Conservation (phyloP, 768 basidiomycete genomes). For the Auriscalpium orientale region DNA sequence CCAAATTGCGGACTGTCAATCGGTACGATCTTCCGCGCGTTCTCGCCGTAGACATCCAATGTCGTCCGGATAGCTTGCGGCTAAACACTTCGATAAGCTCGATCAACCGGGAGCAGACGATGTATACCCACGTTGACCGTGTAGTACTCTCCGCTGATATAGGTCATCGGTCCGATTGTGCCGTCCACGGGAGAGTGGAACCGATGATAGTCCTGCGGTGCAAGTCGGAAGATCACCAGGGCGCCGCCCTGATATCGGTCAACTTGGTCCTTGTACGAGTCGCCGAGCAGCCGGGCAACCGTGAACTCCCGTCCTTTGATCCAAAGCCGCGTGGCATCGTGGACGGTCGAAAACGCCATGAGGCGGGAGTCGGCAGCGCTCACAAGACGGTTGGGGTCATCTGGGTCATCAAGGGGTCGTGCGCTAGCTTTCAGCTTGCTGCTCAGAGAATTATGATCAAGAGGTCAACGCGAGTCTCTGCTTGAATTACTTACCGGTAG, state of each 20-base stretch:
- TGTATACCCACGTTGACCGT: constrained; percentile 77
- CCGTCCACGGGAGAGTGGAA: constrained; percentile 89
- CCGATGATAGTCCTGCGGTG: constrained; percentile 94
- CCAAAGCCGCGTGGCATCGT: constrained; percentile 85
- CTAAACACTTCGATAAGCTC: constrained; percentile 26
- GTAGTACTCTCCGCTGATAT: constrained; percentile 89
- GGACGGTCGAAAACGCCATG: constrained; percentile 85
- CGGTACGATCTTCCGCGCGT: constrained; percentile 85
- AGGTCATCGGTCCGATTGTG: constrained; percentile 70
- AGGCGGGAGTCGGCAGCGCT: constrained; percentile 95
- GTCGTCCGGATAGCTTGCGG: constrained; percentile 90
- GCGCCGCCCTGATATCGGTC: constrained; percentile 74
- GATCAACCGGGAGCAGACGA: not conserved
- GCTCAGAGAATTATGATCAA: not conserved
- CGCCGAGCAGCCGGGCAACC: constrained; percentile 71
- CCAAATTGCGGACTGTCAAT: constrained; percentile 89
- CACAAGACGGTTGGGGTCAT: constrained; percentile 73
- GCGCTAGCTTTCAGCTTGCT: constrained; percentile 83
- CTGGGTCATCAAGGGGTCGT: constrained; percentile 63
- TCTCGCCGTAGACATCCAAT: constrained; percentile 92
- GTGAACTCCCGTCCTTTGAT: constrained; percentile 96
- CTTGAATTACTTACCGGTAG: constrained; percentile 42
- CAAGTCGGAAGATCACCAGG: constrained; percentile 83
- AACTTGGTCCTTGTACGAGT: constrained; percentile 60
- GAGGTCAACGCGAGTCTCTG: too few relatives aligned